Evolutionary conservation across 306 rosid genomes (phyloP).

Genomic region (Acacia confusa): DNA sequence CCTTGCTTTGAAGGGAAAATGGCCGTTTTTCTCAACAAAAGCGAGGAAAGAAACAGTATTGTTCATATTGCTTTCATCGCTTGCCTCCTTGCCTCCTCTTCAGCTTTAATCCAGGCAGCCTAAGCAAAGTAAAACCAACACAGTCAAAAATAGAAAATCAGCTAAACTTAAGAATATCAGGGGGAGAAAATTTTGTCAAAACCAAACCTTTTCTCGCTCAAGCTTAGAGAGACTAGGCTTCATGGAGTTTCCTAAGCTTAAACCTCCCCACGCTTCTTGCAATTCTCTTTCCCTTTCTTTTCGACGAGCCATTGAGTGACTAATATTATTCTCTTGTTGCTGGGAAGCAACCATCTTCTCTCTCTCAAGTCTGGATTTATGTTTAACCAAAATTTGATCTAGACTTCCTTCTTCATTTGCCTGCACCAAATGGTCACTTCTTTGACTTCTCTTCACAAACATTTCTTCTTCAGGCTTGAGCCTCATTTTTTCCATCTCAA

Average conservation of each 20-base stretch:
- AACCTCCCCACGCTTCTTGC: constrained; percentile 87
- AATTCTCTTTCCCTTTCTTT: constrained; percentile 80
- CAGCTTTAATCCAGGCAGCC: constrained; percentile 97
- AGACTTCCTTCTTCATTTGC: constrained; percentile 36
- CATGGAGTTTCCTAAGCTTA: constrained; percentile 79
- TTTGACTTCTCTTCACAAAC: not conserved
- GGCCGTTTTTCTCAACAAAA: constrained; percentile 23
- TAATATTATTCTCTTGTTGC: constrained; percentile 50
- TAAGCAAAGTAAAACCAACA: constrained; percentile 32
- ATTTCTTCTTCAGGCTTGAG: not conserved
- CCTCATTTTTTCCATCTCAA: constrained; percentile 67
- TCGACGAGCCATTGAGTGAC: constrained; percentile 47
- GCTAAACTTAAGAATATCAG: not conserved
- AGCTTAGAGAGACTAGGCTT: constrained; percentile 75
- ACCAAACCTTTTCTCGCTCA: constrained; percentile 80
- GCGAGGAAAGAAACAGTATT: not conserved
- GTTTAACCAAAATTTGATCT: constrained; percentile 70
- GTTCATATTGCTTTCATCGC: constrained; percentile 33
- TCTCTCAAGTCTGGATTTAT: constrained; percentile 71
- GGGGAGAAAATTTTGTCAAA: not conserved
- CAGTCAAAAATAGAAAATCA: constrained; percentile 13
- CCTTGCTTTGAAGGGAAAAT: not conserved
- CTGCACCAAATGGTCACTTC: not conserved
- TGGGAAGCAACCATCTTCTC: constrained; percentile 67
- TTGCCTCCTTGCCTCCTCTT: constrained; percentile 70